Conservation (phyloP, 1,139 yeast species). For the Pichia sp. region DNA sequence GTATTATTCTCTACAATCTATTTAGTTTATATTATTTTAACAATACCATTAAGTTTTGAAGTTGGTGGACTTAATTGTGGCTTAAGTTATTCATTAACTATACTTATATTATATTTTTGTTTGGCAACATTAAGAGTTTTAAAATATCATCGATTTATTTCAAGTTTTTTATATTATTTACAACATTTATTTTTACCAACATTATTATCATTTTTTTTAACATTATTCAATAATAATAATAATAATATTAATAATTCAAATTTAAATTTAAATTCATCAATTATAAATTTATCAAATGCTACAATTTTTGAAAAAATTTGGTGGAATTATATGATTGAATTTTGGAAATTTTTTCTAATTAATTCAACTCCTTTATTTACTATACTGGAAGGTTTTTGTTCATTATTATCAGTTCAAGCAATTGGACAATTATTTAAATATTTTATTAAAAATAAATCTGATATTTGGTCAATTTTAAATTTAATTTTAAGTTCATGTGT, state of each 20-base stretch:
- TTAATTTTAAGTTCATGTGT: slow-evolving; percentile 70
- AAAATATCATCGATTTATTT: slow-evolving; percentile 39
- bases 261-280: slow-evolving; percentile 2
- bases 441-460: slow-evolving; percentile 63
- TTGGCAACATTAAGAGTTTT: slow-evolving; percentile 68
- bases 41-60: slow-evolving; percentile 93
- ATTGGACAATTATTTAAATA: slow-evolving; percentile 78
- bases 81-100: slow-evolving; percentile 73
- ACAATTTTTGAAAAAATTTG: slow-evolving; percentile 23
- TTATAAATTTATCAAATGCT: slow-evolving; percentile 17
- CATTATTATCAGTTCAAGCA: slow-evolving; percentile 82
- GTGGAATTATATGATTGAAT: slow-evolving; percentile 37
- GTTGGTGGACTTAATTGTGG: slow-evolving; percentile 92
- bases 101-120: slow-evolving; percentile 59
- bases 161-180: slow-evolving; percentile 60
- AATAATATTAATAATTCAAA: no score
- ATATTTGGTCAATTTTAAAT: slow-evolving; percentile 74
- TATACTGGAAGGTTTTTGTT: slow-evolving; percentile 86
- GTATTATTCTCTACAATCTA: slow-evolving; percentile 49
- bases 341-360: slow-evolving; percentile 66
- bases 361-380: slow-evolving; percentile 89
- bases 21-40: slow-evolving; percentile 63
- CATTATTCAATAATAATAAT: slow-evolving; percentile 37
- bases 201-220: slow-evolving; percentile 64
- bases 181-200: slow-evolving; percentile 86